Evolutionary conservation across 148 eudicot species (phyloP).

Genomic region (Fagopyrum tataricum): DNA sequence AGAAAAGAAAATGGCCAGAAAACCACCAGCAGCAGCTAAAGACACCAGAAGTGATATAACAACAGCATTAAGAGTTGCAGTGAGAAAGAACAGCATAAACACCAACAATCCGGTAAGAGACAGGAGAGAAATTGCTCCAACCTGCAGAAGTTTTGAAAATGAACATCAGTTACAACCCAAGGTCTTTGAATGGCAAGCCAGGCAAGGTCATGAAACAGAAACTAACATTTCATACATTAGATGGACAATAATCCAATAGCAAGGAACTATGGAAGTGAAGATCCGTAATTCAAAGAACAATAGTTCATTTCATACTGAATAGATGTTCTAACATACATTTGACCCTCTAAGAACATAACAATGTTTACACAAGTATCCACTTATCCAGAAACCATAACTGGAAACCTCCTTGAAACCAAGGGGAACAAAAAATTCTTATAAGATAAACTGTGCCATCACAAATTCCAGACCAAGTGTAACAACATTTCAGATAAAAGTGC

Average conservation of each 20-base stretch:
- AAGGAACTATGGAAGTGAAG: background rate
- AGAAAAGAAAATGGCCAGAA: conserved; percentile 83
- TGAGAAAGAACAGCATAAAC: conserved; percentile 64
- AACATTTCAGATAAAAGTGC: background rate
- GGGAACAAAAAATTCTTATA: background rate
- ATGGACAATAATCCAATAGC: background rate
- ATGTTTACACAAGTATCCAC: background rate
- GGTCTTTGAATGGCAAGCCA: background rate
- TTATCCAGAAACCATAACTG: background rate
- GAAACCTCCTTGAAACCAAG: background rate
- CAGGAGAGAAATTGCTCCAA: conserved; percentile 60
- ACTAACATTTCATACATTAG: background rate
- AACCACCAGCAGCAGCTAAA: conserved; percentile 78
- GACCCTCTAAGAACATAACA: background rate
- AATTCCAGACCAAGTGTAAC: background rate
- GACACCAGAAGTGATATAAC: conserved; percentile 68
- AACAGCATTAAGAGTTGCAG: conserved; percentile 70
- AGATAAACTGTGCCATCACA: background rate
- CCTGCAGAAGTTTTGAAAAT: conserved; percentile 33
- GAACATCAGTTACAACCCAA: background rate
- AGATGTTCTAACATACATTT: background rate
- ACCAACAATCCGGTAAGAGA: conserved; percentile 51
- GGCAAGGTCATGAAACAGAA: background rate
- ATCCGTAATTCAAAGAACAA: background rate
- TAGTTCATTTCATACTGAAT: background rate